phyloP scores from a whole-genome alignment of 2,329 filamentous ascomycete species.

The Rhytidhysteron rufulum region DNA sequence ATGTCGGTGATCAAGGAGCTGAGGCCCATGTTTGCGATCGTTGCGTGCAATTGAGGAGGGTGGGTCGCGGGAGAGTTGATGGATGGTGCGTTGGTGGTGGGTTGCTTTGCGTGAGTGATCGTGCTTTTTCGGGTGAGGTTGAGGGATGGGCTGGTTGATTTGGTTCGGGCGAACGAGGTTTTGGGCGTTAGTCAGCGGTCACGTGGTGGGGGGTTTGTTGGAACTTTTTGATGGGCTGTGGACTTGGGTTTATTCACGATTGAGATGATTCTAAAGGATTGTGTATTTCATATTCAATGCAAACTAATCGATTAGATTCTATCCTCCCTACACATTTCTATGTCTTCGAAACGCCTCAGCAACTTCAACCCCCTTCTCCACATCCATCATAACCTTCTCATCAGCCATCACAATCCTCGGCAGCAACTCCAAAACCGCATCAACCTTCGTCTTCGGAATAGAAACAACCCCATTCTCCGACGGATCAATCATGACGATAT shows the following conservation, averaged over 20 bases:
- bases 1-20: constrained; percentile 61
- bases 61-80: neutral
- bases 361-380: constrained; percentile 59
- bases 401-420: constrained; percentile 45
- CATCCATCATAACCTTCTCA: constrained; percentile 51
- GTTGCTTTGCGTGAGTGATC: too few species aligned
- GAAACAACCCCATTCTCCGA: constrained; percentile 63
- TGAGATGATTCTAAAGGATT: too few species aligned
- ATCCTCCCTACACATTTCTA: too few species aligned
- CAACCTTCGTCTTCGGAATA: constrained; percentile 60
- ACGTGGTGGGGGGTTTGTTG: constrained; percentile 12
- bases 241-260: constrained; percentile 14
- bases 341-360: constrained; percentile 64
- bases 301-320: too few species aligned
- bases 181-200: neutral
- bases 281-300: too few species aligned
- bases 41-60: neutral
- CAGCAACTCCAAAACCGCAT: constrained; percentile 58
- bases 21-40: constrained; percentile 53
- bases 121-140: neutral
- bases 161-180: neutral
- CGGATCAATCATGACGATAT: constrained; percentile 67
- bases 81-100: too few species aligned
- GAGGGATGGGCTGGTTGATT: neutral
- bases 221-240: constrained; percentile 13